Evolutionary conservation across 1,284 basidiomycete species (phyloP).

Genomic region (Melampsora larici-populina): DNA sequence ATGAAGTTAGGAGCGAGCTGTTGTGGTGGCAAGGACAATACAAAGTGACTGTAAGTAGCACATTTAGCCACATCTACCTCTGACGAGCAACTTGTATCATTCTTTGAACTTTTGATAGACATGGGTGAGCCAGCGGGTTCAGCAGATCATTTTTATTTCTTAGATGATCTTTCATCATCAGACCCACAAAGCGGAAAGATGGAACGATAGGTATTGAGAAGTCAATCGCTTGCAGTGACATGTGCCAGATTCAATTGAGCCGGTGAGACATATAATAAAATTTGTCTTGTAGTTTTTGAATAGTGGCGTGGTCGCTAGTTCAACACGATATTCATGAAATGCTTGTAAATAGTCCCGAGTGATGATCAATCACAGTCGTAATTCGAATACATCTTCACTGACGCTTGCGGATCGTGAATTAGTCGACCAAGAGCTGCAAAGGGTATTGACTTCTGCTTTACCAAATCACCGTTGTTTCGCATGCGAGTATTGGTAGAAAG

Average conservation of each 20-base stretch:
- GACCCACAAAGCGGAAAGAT: not conserved
- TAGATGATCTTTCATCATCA: slow-evolving; percentile 15
- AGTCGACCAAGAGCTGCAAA: slow-evolving; percentile 74
- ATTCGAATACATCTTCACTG: slow-evolving; percentile 95
- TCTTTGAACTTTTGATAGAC: not conserved
- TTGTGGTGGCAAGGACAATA: too few species aligned
- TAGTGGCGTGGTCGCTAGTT: slow-evolving; percentile 68
- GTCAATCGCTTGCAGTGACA: not conserved
- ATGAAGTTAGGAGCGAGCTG: slow-evolving; percentile 19
- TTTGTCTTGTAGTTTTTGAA: slow-evolving; percentile 19
- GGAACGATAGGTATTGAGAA: not conserved
- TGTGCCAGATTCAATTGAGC: slow-evolving; percentile 21
- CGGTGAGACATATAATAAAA: slow-evolving; percentile 21
- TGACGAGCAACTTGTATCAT: not conserved
- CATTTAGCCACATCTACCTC: slow-evolving; percentile 1
- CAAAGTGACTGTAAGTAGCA: slow-evolving; percentile 17
- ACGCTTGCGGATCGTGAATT: slow-evolving; percentile 88
- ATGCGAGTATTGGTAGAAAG: slow-evolving; percentile 98
- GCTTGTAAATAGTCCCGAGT: slow-evolving; percentile 91
- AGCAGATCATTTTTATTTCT: slow-evolving; percentile 4
- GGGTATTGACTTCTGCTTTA: slow-evolving; percentile 85
- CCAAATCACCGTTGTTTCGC: slow-evolving; percentile 91
- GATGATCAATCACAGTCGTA: slow-evolving; percentile 94
- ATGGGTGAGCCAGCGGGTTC: not conserved
- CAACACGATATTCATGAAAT: slow-evolving; percentile 92